Conservation (phyloP, 805 yeast genomes). For the Wickerhamomyces subpelliculosus region DNA sequence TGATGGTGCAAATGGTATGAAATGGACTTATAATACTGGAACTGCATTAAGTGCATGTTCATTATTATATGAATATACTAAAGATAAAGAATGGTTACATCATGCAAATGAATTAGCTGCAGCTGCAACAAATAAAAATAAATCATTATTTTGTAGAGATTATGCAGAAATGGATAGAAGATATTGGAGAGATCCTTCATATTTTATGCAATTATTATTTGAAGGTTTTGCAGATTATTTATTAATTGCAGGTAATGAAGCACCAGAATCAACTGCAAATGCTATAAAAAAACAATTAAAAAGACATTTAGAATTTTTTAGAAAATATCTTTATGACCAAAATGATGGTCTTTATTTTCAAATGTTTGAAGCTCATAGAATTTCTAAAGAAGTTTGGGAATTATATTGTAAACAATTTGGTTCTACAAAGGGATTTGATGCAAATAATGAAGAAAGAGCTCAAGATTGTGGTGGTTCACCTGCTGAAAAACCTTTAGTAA, state of each 20-base stretch:
- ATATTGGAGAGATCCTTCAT: constrained; percentile 58
- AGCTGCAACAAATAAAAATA: constrained; percentile 51
- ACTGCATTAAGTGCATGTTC: constrained; percentile 52
- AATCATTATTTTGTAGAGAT: constrained; percentile 58
- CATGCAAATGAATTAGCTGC: constrained; percentile 32
- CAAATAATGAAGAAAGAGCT: constrained; percentile 45
- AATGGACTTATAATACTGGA: constrained; percentile 67
- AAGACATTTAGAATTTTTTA: constrained; percentile 50
- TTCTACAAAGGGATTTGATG: constrained; percentile 41
- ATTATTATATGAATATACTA: constrained; percentile 42
- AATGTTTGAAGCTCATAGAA: constrained; percentile 49
- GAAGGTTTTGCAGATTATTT: constrained; percentile 66
- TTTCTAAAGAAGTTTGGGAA: constrained; percentile 44
- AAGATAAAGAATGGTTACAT: constrained; percentile 41
- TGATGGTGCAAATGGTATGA: constrained; percentile 40
- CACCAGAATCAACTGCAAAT: constrained; percentile 25
- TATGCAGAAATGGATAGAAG: constrained; percentile 38
- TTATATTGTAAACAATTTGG: constrained; percentile 49
- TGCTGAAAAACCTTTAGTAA: constrained; percentile 31
- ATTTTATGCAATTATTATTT: constrained; percentile 54
- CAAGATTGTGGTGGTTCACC: constrained; percentile 30
- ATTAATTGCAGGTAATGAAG: constrained; percentile 36
- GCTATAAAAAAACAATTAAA: constrained; percentile 34
- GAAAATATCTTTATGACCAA: constrained; percentile 50
- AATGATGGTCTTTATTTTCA: constrained; percentile 54